Conservation (phyloP, 75 land plant genomes). For the Azolla pinnata region DNA sequence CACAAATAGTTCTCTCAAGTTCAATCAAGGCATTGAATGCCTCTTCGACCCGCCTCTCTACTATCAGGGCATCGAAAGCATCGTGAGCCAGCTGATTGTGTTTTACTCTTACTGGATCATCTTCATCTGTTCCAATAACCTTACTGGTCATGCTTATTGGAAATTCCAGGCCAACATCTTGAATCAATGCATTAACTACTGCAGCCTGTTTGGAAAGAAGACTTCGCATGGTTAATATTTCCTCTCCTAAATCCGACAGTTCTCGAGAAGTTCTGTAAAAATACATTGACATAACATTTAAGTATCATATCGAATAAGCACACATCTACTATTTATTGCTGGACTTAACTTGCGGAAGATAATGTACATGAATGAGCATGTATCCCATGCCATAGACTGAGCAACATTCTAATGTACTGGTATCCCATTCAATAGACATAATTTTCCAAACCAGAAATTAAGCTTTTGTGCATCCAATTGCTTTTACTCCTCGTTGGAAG, state of each 20-base stretch:
- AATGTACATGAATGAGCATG: too few relatives aligned
- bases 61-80: constrained; percentile 12
- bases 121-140: background rate
- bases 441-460: too few relatives aligned
- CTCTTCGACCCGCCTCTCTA: constrained; percentile 13
- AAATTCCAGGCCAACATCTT: background rate
- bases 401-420: too few relatives aligned
- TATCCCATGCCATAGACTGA: too few relatives aligned
- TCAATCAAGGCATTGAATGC: constrained; percentile 8
- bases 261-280: constrained; percentile 19
- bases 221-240: constrained; percentile 20
- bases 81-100: constrained; percentile 2
- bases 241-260: constrained; percentile 20
- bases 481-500: too few relatives aligned
- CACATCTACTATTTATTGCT: too few relatives aligned
- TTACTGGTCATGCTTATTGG: background rate
- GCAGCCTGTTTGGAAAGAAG: constrained; percentile 18
- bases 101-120: background rate
- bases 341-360: too few relatives aligned
- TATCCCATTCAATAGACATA: too few relatives aligned
- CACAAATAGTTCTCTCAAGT: constrained; percentile 5
- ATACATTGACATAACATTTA: constrained; percentile 1
- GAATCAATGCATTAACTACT: constrained; percentile 13
- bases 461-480: too few relatives aligned
- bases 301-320: too few relatives aligned